Conservation (phyloP, 164 flowering plant species). For the Aristolochia contorta region DNA sequence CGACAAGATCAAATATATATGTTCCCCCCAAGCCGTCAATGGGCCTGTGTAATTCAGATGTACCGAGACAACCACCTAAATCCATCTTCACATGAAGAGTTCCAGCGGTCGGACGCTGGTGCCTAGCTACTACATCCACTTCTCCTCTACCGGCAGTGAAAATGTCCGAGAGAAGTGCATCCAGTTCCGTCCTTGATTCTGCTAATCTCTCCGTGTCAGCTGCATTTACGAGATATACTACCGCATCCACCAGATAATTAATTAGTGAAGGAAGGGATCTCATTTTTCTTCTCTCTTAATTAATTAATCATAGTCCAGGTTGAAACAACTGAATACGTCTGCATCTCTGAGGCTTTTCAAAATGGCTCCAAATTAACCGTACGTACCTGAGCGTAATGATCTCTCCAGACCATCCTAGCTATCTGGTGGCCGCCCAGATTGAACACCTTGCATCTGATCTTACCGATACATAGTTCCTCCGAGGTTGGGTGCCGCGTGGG, state of each 20-base stretch:
- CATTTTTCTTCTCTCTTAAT: neutral
- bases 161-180: constrained; percentile 44
- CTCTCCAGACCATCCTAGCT: constrained; percentile 26
- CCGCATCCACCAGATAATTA: constrained; percentile 72
- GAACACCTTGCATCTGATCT: constrained; percentile 33
- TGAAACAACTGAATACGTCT: too few relatives aligned
- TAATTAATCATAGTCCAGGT: too few relatives aligned
- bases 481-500: constrained; percentile 24
- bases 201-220: constrained; percentile 59
- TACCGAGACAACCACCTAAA: constrained; percentile 64
- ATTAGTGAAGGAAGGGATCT: too few relatives aligned
- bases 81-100: constrained; percentile 20
- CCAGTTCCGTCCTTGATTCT: constrained; percentile 55
- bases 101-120: constrained; percentile 28
- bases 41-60: too few relatives aligned
- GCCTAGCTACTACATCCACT: constrained; percentile 29
- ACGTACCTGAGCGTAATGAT: constrained; percentile 27
- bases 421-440: constrained; percentile 39
- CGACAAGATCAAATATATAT: too few relatives aligned
- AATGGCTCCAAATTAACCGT: too few relatives aligned
- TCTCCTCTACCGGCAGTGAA: constrained; percentile 51
- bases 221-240: constrained; percentile 56
- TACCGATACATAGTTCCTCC: constrained; percentile 32
- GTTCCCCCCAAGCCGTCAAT: too few relatives aligned
- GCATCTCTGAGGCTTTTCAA: too few relatives aligned